Evolutionary conservation across 768 basidiomycete genomes (phyloP), one percentile per base, ranked within the genome.

Genomic region (Collybia sp.): DNA sequence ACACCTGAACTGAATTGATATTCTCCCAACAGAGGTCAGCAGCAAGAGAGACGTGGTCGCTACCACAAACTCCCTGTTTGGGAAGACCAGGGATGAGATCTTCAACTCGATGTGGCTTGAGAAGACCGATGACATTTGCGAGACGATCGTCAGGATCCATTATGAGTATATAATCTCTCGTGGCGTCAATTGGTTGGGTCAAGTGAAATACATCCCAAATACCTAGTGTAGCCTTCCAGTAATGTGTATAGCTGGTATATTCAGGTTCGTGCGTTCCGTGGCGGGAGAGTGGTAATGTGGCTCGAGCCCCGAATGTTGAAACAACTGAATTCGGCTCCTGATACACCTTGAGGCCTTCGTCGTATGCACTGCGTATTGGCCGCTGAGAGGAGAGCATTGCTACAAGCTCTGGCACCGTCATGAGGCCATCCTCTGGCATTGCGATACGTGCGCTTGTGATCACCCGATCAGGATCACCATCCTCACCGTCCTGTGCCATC

Each of bases 231-330:
- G 85, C 67, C 56, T 87, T 79, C 90, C 91, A 94, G 57, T 83
- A 84, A 62, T 89, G 80, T 0, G 94, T 92, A 57, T 85, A 95
- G 58, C 85, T 89, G 32, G 93, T 94, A 70, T 83, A 97, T 61
- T 80, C 76, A 2, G 93, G 92, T 58, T 94, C 91, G 58, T 76
- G 64, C 10, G 64, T 69, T 3, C 91, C 91, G 15, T 64, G 66
- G 46, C 74, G 67, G 9, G 58, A 65, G 12, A 58, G 30, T n/a
- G 65, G 54, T 3, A 79, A 47, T 2, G 57, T 53, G 1, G 70
- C 61, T 53, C 85, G 68, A 39, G 65, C 60, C 2, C 82, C 83
- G 55, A 78, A 90, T 2, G 75, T 80, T 45, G 53, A 53, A 5
- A 68, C 18, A 31, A 48, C 45, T 18, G 49, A 46, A n/a, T 46